These are phyloP conservation scores for Coemansia sp. DNA, from an alignment of 192 early-diverging fungal species.

Conservation along the genomic window DNA sequence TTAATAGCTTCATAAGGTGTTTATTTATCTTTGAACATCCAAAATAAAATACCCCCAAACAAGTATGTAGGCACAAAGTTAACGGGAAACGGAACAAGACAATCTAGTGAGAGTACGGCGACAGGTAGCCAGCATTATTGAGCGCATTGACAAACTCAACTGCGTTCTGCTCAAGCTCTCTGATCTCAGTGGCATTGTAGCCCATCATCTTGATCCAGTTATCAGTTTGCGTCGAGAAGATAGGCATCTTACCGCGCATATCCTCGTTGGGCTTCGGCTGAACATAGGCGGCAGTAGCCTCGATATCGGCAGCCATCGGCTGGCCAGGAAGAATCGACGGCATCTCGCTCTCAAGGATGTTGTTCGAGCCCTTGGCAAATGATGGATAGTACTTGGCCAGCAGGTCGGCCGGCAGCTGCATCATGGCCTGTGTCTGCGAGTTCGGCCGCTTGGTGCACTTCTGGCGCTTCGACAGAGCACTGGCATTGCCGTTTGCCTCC, in stretches of 20 bases:
- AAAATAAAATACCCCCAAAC: neutral
- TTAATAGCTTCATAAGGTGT: neutral
- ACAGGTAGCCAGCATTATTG: conserved; percentile 41
- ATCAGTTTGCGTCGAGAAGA: conserved; percentile 18
- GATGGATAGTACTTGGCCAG: conserved; percentile 37
- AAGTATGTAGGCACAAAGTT: neutral
- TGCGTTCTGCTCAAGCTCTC: conserved; percentile 24
- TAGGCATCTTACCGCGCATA: conserved; percentile 43
- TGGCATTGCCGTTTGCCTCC: conserved; percentile 23
- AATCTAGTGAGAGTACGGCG: conserved; percentile 33
- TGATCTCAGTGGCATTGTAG: conserved; percentile 23
- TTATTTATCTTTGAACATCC: neutral
- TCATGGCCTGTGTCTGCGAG: conserved; percentile 26
- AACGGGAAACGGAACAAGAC: neutral
- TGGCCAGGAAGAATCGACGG: conserved; percentile 14
- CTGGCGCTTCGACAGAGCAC: conserved; percentile 16
- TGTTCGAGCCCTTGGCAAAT: conserved; percentile 21
- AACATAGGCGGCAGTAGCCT: conserved; percentile 12
- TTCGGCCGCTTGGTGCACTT: conserved; percentile 31
- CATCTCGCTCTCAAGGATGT: conserved; percentile 40
- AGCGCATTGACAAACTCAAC: conserved; percentile 30
- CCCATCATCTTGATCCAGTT: conserved; percentile 49
- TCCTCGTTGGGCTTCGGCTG: conserved; percentile 28
- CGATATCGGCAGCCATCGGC: conserved; percentile 32
- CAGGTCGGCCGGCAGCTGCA: conserved; percentile 29